Percentiles rank a stretch among this genome's conserved stretches.
Evolutionary conservation across 192 early-diverging fungal genomes (phyloP).

Genomic region (Entomortierella beljakovae): DNA sequence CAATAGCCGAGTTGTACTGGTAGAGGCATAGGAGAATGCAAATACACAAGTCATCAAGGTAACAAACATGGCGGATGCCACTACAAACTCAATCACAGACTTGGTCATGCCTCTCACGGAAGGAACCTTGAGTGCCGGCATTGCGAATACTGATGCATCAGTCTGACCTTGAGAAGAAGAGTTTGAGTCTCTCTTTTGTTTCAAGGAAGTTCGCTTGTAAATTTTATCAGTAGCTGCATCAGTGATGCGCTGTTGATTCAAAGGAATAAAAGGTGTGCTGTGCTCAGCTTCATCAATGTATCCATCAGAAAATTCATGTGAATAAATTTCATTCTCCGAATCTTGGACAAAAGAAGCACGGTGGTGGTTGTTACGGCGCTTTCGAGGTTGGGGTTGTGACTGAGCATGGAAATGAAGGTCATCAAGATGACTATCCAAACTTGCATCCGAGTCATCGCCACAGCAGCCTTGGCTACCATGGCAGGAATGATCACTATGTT

Average conservation of each 20-base stretch:
- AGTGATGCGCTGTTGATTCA: neutral
- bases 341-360: neutral
- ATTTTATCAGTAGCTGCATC: neutral
- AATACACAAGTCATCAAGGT: slow-evolving; percentile 37
- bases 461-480: neutral
- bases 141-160: neutral
- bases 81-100: slow-evolving; percentile 28
- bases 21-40: slow-evolving; percentile 37
- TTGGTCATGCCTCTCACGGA: slow-evolving; percentile 15
- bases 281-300: neutral
- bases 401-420: neutral
- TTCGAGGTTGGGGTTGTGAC: neutral
- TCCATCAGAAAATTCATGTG: neutral
- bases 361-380: neutral
- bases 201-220: too few relatives aligned
- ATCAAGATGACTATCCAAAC: slow-evolving; percentile 14
- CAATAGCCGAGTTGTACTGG: slow-evolving; percentile 29
- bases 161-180: neutral
- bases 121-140: slow-evolving; percentile 33
- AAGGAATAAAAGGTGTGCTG: neutral
- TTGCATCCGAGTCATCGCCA: slow-evolving; percentile 6
- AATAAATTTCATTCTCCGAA: neutral
- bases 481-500: slow-evolving; percentile 16
- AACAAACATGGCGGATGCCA: slow-evolving; percentile 32
- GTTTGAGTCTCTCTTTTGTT: neutral